These are phyloP conservation scores for Spongospora subterranea DNA, from an alignment of 208 protist genomes.

Conservation along the genomic window DNA sequence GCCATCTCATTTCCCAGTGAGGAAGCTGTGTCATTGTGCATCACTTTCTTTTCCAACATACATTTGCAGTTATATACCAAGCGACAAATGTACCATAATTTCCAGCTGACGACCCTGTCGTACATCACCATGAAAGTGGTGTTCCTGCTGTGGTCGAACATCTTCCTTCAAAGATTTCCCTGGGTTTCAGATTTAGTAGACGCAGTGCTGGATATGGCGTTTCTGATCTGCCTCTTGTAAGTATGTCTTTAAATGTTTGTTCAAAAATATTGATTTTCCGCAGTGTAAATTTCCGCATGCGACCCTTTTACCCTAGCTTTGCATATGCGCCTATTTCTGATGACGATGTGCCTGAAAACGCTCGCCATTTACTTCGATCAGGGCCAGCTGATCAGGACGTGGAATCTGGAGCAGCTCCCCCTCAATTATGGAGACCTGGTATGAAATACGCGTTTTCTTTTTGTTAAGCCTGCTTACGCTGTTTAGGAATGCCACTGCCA, in stretches of 20 bases:
- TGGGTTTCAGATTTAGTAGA: constrained; percentile 27
- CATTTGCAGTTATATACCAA: too few relatives aligned
- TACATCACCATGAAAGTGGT: constrained; percentile 48
- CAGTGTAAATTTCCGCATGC: constrained; percentile 25
- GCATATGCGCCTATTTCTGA: background rate
- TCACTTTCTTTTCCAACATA: too few relatives aligned
- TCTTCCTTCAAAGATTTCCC: constrained; percentile 28
- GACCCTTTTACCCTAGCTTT: constrained; percentile 9
- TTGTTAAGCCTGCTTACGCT: background rate
- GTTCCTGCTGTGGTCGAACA: constrained; percentile 44
- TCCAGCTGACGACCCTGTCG: constrained; percentile 30
- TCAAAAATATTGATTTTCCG: background rate
- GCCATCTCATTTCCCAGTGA: background rate
- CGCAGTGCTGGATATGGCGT: background rate
- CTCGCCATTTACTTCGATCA: background rate
- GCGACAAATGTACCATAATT: constrained; percentile 20
- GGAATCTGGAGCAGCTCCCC: background rate
- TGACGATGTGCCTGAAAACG: background rate
- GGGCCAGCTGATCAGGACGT: background rate
- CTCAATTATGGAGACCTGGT: background rate
- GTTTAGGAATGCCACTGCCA: constrained; percentile 9
- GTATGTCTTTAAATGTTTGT: background rate
- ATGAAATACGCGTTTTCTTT: background rate
- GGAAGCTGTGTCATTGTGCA: too few relatives aligned
- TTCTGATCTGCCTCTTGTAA: constrained; percentile 2